phyloP scores from a whole-genome alignment of 352 stramenopile species.

The Phytophthora lateralis region DNA sequence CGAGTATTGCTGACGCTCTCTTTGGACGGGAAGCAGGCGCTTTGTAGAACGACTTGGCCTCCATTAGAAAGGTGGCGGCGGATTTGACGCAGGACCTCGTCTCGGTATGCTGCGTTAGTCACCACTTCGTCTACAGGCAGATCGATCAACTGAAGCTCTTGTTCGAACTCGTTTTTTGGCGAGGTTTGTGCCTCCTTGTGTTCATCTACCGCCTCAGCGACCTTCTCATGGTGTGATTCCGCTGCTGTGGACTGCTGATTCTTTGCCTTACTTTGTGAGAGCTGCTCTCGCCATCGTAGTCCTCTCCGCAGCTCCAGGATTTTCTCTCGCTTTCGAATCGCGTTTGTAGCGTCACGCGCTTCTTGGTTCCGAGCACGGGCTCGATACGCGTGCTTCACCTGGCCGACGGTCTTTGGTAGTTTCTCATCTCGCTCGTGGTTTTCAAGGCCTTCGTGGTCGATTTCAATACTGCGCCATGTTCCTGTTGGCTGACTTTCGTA shows the following conservation, averaged over 20 bases:
- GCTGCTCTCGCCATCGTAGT: neutral
- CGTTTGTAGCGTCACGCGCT: constrained; percentile 17
- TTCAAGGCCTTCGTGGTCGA: neutral
- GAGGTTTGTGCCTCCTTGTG: neutral
- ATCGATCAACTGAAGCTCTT: constrained; percentile 8
- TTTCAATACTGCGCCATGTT: constrained; percentile 18
- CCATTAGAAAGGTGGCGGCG: constrained; percentile 42
- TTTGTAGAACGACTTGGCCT: constrained; percentile 34
- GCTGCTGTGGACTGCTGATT: neutral
- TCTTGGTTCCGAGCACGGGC: constrained; percentile 44
- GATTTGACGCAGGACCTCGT: constrained; percentile 41
- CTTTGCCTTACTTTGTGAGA: constrained; percentile 14
- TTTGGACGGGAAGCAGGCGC: constrained; percentile 2
- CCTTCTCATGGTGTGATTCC: constrained; percentile 4
- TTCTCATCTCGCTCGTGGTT: constrained; percentile 12
- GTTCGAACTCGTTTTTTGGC: constrained; percentile 1
- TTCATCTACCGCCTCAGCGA: neutral
- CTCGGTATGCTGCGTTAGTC: constrained; percentile 24
- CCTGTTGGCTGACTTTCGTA: constrained; percentile 18
- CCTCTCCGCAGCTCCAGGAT: constrained; percentile 18
- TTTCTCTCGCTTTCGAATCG: constrained; percentile 16
- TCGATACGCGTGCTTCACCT: constrained; percentile 53
- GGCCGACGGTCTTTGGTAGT: constrained; percentile 41
- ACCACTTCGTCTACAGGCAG: constrained; percentile 22
- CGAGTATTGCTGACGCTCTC: constrained; percentile 21